Evolutionary conservation across 1,284 basidiomycete genomes (phyloP), one percentile per base, ranked within the genome.

Genomic region (Inonotus hispidus): DNA sequence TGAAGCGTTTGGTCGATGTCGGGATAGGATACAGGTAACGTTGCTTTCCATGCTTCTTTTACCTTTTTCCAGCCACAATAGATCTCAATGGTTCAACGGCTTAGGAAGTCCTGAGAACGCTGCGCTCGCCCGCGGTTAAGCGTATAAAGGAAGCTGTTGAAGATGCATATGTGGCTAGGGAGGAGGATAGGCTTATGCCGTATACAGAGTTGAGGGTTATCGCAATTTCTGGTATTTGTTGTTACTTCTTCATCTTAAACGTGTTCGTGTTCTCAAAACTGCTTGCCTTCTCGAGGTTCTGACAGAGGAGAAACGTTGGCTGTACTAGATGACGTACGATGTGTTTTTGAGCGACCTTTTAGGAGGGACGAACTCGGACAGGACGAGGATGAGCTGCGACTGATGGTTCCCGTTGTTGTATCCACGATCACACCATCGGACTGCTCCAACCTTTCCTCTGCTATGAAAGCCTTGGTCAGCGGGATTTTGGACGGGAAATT

Each of bases 351-450:
- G 4, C 16, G 21, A 25, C 21, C 41, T n/a, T 16, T 27, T 19
- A 38, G 11, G 16, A 6, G 19, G 45, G 27, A n/a, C 49, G 32
- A 55, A 25, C 13, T 25, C 32, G 59, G 43, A 4, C 13, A 43
- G 57, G 47, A 54, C 47, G 49, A 56, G 67, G 66, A n/a, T 60
- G 67, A 7, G 66, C 66, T 53, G 37, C 47, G 37, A 58, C 19
- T 43, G 16, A 43, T 21, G 35, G 43, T 27, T 5, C 58, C 59
- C 53, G 63, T 72, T 43, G 67, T 75, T 11, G 73, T 79, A n/a
- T 71, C 75, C 0, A 83, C 83, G 66, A 70, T 90, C 8, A 77
- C 81, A 64, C 81, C 85, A 1, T 73, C 75, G 16, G 85, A 89
- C 54, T 85, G 83, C 61, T 63, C 73, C 0, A 90, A 77, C 58